Percentiles rank a stretch among this genome's conserved stretches.
Evolutionary conservation across 2,329 filamentous ascomycete species (phyloP).

Genomic region (Exophiala phaeomuriformis): DNA sequence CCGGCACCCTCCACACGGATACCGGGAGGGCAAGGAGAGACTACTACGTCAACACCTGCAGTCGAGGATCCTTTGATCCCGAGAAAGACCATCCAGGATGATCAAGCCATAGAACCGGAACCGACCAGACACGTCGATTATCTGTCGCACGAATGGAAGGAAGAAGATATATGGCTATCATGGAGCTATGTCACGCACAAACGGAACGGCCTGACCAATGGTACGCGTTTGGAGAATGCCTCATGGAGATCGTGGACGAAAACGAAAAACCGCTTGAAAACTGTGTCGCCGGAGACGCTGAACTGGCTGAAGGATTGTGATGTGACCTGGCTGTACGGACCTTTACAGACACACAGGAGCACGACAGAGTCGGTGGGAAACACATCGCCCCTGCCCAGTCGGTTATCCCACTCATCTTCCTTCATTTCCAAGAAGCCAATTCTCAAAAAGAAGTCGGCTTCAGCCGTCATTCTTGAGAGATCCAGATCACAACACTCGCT

Average conservation of each 20-base stretch:
- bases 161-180: constrained; percentile 95
- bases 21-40: constrained; percentile 30
- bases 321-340: constrained; percentile 95
- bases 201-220: constrained; percentile 69
- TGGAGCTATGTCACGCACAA: constrained; percentile 89
- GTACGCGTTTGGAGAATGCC: constrained; percentile 81
- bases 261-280: constrained; percentile 75
- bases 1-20: constrained; percentile 27
- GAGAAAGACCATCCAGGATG: constrained; percentile 63
- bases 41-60: constrained; percentile 37
- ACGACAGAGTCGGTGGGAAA: constrained; percentile 37
- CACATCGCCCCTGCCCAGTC: constrained; percentile 46
- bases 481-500: constrained; percentile 84
- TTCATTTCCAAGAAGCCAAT: constrained; percentile 79
- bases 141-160: constrained; percentile 83
- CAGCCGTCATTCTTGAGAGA: constrained; percentile 84
- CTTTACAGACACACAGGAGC: constrained; percentile 60
- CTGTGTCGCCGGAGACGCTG: constrained; percentile 80
- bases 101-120: constrained; percentile 64
- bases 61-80: constrained; percentile 53
- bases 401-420: constrained; percentile 56
- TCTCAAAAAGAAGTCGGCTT: constrained; percentile 92
- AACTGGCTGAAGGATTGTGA: constrained; percentile 98
- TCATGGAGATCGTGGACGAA: constrained; percentile 98
- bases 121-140: constrained; percentile 92